Conservation (phyloP, 441 rosid genomes). For the Gossypium gossypioides region DNA sequence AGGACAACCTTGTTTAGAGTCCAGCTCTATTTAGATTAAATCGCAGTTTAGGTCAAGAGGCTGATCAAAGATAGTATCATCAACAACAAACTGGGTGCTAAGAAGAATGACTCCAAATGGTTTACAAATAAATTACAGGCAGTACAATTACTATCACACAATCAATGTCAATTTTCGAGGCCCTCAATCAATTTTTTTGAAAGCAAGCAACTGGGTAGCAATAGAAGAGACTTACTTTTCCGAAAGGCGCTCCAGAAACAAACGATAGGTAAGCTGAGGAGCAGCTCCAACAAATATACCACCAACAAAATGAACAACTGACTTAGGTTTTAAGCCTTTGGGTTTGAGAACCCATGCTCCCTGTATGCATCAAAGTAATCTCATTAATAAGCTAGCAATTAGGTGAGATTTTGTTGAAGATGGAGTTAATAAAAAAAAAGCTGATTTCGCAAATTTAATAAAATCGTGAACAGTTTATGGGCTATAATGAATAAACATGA, state of each 20-base stretch:
- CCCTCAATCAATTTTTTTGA: background rate
- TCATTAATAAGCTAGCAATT: background rate
- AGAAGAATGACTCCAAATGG: background rate
- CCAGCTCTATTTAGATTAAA: background rate
- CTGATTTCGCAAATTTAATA: background rate
- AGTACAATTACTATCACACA: background rate
- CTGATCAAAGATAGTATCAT: background rate
- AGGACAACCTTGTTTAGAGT: background rate
- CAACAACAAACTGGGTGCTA: background rate
- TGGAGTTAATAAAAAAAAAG: background rate
- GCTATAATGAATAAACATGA: background rate
- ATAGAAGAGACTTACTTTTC: conserved; percentile 47
- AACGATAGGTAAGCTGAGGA: conserved; percentile 86
- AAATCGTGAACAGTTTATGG: background rate
- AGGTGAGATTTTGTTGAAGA: background rate
- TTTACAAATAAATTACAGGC: background rate
- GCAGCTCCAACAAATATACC: conserved; percentile 98
- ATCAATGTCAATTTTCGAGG: background rate
- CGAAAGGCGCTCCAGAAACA: conserved; percentile 84
- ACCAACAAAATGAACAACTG: conserved; percentile 80
- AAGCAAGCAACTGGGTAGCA: background rate
- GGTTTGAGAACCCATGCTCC: conserved; percentile 95
- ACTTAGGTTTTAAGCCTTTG: conserved; percentile 44
- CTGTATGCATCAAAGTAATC: conserved; percentile 22
- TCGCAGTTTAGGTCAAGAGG: background rate